These are phyloP conservation scores for Rutstroemia sp. DNA, from an alignment of 2,329 filamentous ascomycete species.

Conservation along the genomic window DNA sequence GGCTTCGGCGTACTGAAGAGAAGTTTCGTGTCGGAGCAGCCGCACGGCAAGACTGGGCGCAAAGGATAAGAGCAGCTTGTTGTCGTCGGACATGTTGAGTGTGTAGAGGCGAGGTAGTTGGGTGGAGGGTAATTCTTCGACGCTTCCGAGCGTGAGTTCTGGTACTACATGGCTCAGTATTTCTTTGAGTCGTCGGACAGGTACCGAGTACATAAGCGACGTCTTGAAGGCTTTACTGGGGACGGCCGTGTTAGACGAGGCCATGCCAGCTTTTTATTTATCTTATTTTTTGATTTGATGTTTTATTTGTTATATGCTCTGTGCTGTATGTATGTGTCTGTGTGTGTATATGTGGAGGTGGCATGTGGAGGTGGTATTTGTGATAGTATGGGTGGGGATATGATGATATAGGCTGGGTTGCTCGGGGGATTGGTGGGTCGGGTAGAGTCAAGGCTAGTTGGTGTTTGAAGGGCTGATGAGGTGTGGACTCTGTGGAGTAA, in stretches of 20 bases:
- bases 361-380: no score
- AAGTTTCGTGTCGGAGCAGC: constrained; percentile 27
- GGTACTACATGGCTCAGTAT: constrained; percentile 25
- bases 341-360: no score
- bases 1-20: constrained; percentile 27
- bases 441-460: no score
- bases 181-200: constrained; percentile 26
- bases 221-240: constrained; percentile 19
- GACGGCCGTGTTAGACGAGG: constrained; percentile 20
- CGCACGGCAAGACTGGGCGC: constrained; percentile 24
- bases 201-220: constrained; percentile 27
- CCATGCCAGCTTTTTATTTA: constrained; percentile 11
- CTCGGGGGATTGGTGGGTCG: no score
- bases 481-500: no score
- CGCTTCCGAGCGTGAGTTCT: constrained; percentile 20
- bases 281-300: background rate
- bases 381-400: no score
- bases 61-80: constrained; percentile 24
- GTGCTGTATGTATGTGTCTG: background rate
- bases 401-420: no score
- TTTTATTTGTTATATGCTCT: background rate
- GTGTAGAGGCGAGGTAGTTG: constrained; percentile 27
- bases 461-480: no score
- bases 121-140: constrained; percentile 26
- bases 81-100: constrained; percentile 26